A percentile compares a stretch with the other conserved stretches of the same genome.
These are phyloP conservation scores for Phlyctochytrium planicorne DNA, from an alignment of 192 early-diverging fungal species.

Conservation along the genomic window DNA sequence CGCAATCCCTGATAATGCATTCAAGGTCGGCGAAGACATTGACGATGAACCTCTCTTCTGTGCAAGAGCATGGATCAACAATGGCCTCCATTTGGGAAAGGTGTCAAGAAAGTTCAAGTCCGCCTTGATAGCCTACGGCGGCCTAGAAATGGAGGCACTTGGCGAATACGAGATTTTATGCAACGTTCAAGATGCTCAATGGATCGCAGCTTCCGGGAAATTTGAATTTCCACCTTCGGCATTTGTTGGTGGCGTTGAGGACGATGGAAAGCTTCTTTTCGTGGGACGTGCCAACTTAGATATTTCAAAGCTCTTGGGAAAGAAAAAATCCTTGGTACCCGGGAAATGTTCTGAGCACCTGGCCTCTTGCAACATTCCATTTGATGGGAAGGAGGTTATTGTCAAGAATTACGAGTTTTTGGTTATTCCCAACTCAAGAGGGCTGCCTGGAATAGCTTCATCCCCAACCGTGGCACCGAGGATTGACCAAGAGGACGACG, in stretches of 20 bases:
- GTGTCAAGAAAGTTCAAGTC: neutral
- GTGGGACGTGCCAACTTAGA: neutral
- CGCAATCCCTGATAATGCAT: neutral
- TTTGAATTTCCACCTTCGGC: neutral
- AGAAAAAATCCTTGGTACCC: neutral
- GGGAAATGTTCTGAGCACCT: neutral
- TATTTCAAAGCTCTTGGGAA: neutral
- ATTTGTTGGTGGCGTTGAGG: neutral
- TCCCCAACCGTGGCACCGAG: no score
- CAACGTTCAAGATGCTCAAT: neutral
- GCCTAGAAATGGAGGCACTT: neutral
- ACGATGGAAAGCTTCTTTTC: neutral
- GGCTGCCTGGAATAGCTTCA: no score
- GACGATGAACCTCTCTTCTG: neutral
- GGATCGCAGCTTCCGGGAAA: neutral
- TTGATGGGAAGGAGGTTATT: conserved; percentile 9
- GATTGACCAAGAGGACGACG: no score
- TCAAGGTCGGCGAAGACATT: neutral
- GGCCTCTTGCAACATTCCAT: conserved; percentile 2
- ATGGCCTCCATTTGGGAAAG: conserved; percentile 1
- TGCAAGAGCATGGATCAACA: neutral
- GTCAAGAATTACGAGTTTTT: conserved; percentile 2
- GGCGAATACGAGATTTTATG: neutral
- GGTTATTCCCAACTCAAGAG: no score
- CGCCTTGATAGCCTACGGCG: neutral